phyloP scores from a whole-genome alignment of 2,329 filamentous ascomycete species.

The Helotiales sp. region DNA sequence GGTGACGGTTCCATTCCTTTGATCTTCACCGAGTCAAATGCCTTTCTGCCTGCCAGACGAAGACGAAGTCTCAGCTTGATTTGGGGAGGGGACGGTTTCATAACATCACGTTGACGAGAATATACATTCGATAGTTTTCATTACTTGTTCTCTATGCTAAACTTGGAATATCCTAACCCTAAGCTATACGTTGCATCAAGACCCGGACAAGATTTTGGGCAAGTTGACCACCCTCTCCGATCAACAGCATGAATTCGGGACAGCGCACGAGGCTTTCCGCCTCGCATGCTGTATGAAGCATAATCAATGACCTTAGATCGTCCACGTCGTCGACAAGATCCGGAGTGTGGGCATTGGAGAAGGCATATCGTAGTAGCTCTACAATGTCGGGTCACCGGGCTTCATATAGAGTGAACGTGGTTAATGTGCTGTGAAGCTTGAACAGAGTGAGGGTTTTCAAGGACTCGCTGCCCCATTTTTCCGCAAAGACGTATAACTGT shows the following conservation, averaged over 20 bases:
- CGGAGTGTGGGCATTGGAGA: slow-evolving; percentile 27
- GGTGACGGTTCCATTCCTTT: too few species aligned
- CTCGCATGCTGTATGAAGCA: slow-evolving; percentile 25
- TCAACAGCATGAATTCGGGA: slow-evolving; percentile 25
- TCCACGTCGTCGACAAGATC: slow-evolving; percentile 28
- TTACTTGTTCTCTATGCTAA: too few species aligned
- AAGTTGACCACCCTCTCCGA: slow-evolving; percentile 29
- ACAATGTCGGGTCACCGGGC: slow-evolving; percentile 23
- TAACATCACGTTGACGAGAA: too few species aligned
- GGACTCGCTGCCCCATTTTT: slow-evolving; percentile 29
- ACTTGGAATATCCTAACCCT: not conserved
- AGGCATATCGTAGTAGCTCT: slow-evolving; percentile 31
- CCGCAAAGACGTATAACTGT: slow-evolving; percentile 31
- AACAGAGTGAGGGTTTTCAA: slow-evolving; percentile 27
- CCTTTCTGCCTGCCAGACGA: too few species aligned
- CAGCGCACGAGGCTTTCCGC: slow-evolving; percentile 24
- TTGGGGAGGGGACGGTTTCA: too few species aligned
- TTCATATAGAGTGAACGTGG: slow-evolving; percentile 22
- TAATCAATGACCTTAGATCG: slow-evolving; percentile 30
- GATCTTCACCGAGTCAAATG: too few species aligned
- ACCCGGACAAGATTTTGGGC: slow-evolving; percentile 17
- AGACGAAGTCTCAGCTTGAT: too few species aligned
- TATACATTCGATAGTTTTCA: too few species aligned
- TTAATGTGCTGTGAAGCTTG: slow-evolving; percentile 32
- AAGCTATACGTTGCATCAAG: not conserved